Evolutionary conservation across 2,329 filamentous ascomycete genomes (phyloP).

Genomic region (Dactylellina parvicollis): DNA sequence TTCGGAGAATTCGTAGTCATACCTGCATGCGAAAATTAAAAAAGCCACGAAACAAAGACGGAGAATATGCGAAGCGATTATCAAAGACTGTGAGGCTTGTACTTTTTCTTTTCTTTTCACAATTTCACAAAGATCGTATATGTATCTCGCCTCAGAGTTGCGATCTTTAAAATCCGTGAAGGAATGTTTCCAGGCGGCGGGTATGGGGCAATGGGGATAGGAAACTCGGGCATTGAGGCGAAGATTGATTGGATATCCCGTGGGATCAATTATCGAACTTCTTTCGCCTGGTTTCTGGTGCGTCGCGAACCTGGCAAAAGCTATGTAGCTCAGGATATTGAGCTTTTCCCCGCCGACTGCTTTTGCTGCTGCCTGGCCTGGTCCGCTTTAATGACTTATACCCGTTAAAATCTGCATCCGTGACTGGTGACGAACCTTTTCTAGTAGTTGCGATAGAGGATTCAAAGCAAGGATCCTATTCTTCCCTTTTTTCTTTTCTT

Average conservation of each 20-base stretch:
- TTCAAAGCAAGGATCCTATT: conserved; percentile 1
- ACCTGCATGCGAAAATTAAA: conserved; percentile 29
- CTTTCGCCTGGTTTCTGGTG: conserved; percentile 13
- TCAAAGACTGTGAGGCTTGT: background rate
- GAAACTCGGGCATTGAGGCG: conserved; percentile 23
- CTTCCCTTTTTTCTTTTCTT: conserved; percentile 2
- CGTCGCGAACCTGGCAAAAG: conserved; percentile 29
- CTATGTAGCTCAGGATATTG: conserved; percentile 1
- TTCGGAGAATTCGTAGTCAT: conserved; percentile 50
- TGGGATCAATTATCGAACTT: conserved; percentile 21
- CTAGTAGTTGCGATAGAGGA: background rate
- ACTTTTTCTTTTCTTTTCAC: background rate
- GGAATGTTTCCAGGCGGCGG: background rate
- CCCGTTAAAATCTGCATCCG: background rate
- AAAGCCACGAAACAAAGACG: no score
- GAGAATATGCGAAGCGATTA: background rate
- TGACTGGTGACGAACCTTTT: conserved; percentile 16
- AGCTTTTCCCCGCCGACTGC: conserved; percentile 8
- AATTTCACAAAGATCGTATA: background rate
- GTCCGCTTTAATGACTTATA: background rate
- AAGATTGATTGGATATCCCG: conserved; percentile 7
- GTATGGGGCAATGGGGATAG: background rate
- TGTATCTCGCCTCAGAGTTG: background rate
- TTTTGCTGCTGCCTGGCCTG: conserved; percentile 26
- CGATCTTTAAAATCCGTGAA: background rate